Evolutionary conservation across 2,329 filamentous ascomycete genomes (phyloP).

Genomic region (Hypoxylon sp.): DNA sequence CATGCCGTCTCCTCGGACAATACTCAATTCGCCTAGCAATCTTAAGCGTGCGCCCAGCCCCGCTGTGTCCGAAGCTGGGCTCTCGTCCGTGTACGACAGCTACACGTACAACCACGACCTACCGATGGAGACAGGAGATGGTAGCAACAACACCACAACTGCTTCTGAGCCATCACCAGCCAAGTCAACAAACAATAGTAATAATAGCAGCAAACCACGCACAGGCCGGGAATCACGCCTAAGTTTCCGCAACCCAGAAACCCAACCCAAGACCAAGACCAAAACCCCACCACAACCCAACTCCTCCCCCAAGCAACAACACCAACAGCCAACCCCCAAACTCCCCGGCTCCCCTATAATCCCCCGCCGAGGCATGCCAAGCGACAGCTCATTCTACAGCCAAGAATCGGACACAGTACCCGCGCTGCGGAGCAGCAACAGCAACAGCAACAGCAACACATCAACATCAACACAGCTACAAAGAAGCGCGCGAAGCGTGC

Average conservation of each 20-base stretch:
- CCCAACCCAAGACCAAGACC: not conserved
- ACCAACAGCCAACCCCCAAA: not conserved
- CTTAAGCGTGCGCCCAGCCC: constrained; percentile 33
- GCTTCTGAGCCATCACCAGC: constrained; percentile 6
- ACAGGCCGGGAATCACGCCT: constrained; percentile 16
- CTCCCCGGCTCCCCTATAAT: not conserved
- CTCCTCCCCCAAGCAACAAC: not conserved
- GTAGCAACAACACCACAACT: constrained; percentile 14
- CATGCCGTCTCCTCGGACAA: constrained; percentile 38
- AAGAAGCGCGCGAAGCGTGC: constrained; percentile 29
- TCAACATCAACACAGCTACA: constrained; percentile 11
- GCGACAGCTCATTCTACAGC: constrained; percentile 31
- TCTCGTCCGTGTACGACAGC: constrained; percentile 46
- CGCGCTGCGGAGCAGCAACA: not conserved
- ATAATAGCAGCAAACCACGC: not conserved
- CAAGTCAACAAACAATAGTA: no score
- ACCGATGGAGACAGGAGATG: not conserved
- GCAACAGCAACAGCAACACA: constrained; percentile 28
- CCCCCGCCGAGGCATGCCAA: constrained; percentile 24
- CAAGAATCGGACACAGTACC: constrained; percentile 9
- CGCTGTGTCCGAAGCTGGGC: constrained; percentile 39
- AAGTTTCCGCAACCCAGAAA: constrained; percentile 15
- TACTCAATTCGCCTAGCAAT: constrained; percentile 39
- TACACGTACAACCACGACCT: constrained; percentile 36
- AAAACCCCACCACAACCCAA: constrained; percentile 3